These are phyloP conservation scores for Fusarium solani-melongenae DNA, from an alignment of 2,329 filamentous ascomycete genomes.

Conservation along the genomic window DNA sequence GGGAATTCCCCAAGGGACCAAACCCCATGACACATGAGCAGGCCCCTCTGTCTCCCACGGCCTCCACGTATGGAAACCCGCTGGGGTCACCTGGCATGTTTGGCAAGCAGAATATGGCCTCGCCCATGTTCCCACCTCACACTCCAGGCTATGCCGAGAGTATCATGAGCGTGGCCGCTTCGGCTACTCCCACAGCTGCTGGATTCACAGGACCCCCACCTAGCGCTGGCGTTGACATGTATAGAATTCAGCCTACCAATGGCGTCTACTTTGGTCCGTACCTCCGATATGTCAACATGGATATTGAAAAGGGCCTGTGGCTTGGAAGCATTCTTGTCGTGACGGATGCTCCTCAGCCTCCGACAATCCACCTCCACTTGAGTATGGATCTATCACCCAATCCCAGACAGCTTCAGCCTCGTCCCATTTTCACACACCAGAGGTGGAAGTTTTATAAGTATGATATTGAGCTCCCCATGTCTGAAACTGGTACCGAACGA, in stretches of 20 bases:
- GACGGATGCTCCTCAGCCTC: conserved; percentile 89
- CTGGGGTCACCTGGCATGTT: conserved; percentile 73
- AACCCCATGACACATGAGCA: conserved; percentile 88
- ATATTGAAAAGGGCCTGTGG: conserved; percentile 90
- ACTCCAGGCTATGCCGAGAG: conserved; percentile 87
- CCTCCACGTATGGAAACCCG: conserved; percentile 80
- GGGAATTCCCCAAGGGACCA: conserved; percentile 97
- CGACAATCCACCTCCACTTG: conserved; percentile 94
- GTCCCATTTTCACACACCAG: conserved; percentile 88
- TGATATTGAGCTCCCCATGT: conserved; percentile 90
- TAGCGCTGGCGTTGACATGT: conserved; percentile 89
- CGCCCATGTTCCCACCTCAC: conserved; percentile 84
- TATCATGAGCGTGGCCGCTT: conserved; percentile 82
- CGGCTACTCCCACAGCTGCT: conserved; percentile 79
- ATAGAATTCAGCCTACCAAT: conserved; percentile 92
- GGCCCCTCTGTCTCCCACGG: conserved; percentile 83
- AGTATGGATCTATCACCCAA: conserved; percentile 93
- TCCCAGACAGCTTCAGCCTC: conserved; percentile 84
- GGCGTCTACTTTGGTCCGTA: conserved; percentile 99
- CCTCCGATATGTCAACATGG: conserved; percentile 96
- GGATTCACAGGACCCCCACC: conserved; percentile 92
- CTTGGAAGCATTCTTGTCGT: conserved; percentile 93
- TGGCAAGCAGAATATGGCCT: conserved; percentile 69
- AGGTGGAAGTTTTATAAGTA: conserved; percentile 97
- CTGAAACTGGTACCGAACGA: conserved; percentile 78